Percentiles rank a stretch among this genome's conserved stretches.
phyloP scores from a whole-genome alignment of 129 eudicot genomes.

The Flaveria brownii region DNA sequence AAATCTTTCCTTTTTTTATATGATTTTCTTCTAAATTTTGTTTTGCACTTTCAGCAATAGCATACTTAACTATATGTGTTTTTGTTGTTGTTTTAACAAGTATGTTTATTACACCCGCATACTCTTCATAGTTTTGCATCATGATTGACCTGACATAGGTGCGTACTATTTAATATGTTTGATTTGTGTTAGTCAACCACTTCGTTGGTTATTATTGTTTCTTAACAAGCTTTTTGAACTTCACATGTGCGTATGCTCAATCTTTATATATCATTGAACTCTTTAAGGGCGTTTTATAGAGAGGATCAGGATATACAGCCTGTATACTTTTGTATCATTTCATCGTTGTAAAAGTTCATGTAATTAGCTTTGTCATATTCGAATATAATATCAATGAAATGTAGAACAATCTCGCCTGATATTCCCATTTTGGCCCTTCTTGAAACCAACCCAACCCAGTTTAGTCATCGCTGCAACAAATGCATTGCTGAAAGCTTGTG shows the following conservation, averaged over 20 bases:
- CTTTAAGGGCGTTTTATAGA: not conserved
- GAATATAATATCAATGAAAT: constrained; percentile 44
- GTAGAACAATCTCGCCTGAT: constrained; percentile 65
- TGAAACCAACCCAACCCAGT: constrained; percentile 80
- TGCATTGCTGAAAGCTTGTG: constrained; percentile 52
- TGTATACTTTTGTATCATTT: not conserved
- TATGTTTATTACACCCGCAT: not conserved
- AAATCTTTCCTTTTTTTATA: not conserved
- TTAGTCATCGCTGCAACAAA: constrained; percentile 67
- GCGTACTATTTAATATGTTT: not conserved
- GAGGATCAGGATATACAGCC: not conserved
- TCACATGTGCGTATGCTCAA: not conserved
- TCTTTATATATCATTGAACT: not conserved
- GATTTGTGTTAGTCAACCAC: not conserved
- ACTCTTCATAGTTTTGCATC: not conserved
- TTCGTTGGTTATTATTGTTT: not conserved
- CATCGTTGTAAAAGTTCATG: not conserved
- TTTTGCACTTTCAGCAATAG: not conserved
- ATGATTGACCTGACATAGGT: not conserved
- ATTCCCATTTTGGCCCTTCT: constrained; percentile 66
- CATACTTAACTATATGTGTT: not conserved
- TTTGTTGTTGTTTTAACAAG: not conserved
- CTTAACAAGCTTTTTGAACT: not conserved
- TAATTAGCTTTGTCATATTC: not conserved
- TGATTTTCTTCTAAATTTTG: not conserved